Conservation (phyloP, 2,329 filamentous ascomycete species). For the Arthroderma uncinatum region DNA sequence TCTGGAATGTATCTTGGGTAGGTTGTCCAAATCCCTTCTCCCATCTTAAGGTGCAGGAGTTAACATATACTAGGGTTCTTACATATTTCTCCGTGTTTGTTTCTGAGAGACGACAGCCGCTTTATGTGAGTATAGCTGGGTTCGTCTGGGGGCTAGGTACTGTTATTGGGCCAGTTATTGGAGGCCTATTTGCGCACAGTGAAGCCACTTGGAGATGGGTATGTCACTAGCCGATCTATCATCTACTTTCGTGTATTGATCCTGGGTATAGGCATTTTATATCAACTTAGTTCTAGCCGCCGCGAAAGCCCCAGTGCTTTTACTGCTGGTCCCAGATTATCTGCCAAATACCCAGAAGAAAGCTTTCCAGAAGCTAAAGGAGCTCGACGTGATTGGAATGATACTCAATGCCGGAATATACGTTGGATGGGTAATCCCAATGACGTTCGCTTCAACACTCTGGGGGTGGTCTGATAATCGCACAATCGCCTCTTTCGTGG, state of each 20-base stretch:
- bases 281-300: conserved; percentile 8
- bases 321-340: conserved; percentile 5
- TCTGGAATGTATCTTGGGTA: conserved; percentile 34
- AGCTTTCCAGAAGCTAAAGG: conserved; percentile 17
- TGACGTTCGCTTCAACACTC: conserved; percentile 40
- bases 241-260: neutral
- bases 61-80: conserved; percentile 35
- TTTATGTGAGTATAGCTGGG: conserved; percentile 15
- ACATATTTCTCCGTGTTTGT: conserved; percentile 27
- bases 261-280: conserved; percentile 8
- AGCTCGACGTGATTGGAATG: conserved; percentile 37
- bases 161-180: conserved; percentile 9
- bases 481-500: conserved; percentile 39
- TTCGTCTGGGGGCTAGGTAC: conserved; percentile 9
- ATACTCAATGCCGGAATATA: conserved; percentile 34
- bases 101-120: conserved; percentile 6
- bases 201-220: conserved; percentile 8
- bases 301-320: conserved; percentile 1
- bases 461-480: conserved; percentile 39
- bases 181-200: conserved; percentile 7
- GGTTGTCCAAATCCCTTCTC: conserved; percentile 18
- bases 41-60: conserved; percentile 32
- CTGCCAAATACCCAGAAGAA: neutral
- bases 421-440: conserved; percentile 35
- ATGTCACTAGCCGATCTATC: neutral